Conservation (phyloP, 306 rosid genomes). For the Delonix regia region DNA sequence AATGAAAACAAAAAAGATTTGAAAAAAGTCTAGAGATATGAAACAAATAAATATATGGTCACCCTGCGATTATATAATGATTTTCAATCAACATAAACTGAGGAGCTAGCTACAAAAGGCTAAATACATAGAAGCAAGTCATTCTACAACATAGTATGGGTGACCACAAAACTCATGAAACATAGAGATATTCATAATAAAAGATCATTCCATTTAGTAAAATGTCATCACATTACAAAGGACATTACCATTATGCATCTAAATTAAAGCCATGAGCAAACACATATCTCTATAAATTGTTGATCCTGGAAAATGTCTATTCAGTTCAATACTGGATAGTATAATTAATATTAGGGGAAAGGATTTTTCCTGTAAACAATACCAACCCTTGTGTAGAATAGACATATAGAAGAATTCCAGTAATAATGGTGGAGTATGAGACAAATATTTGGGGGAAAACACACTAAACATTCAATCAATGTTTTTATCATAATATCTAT, state of each 20-base stretch:
- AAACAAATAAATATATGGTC: neutral
- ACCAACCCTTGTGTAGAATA: neutral
- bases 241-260: neutral
- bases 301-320: neutral
- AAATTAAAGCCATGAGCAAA: neutral
- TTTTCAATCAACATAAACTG: slow-evolving; percentile 14
- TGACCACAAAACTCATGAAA: neutral
- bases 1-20: slow-evolving; percentile 5
- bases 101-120: slow-evolving; percentile 1
- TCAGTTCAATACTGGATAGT: neutral
- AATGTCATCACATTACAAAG: neutral
- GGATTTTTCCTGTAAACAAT: neutral
- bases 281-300: neutral
- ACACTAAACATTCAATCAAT: neutral
- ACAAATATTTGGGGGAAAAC: neutral
- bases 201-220: neutral
- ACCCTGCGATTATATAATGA: neutral
- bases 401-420: neutral
- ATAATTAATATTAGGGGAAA: neutral
- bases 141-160: slow-evolving; percentile 11
- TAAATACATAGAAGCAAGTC: slow-evolving; percentile 12
- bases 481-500: neutral
- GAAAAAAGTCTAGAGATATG: neutral
- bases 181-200: slow-evolving; percentile 6
- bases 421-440: neutral